These are phyloP conservation scores for Plectosphaerella plurivora DNA, from an alignment of 2,329 filamentous ascomycete species.

Conservation along the genomic window DNA sequence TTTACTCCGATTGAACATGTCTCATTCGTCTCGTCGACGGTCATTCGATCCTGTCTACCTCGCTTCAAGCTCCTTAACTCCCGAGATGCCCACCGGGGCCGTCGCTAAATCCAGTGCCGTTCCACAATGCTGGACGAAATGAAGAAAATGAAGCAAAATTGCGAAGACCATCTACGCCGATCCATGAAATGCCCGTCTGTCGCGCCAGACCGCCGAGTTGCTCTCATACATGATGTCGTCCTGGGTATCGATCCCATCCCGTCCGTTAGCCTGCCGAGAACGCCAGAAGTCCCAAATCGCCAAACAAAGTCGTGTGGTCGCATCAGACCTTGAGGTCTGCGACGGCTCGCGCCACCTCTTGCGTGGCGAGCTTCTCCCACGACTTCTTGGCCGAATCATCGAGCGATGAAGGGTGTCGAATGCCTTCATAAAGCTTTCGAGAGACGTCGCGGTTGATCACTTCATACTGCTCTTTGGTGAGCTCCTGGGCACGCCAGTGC, in stretches of 20 bases:
- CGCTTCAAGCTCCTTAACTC: no score
- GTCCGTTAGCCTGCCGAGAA: background rate
- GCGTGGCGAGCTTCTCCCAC: conserved; percentile 72
- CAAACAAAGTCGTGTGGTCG: background rate
- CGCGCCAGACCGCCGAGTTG: background rate
- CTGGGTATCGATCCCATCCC: conserved; percentile 17
- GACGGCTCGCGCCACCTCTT: conserved; percentile 75
- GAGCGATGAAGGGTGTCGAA: conserved; percentile 50
- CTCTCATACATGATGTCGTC: background rate
- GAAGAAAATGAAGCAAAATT: background rate
- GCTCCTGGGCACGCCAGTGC: conserved; percentile 67
- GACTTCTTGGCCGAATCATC: conserved; percentile 61
- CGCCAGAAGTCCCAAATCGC: background rate
- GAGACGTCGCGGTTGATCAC: conserved; percentile 88
- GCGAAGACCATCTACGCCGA: background rate
- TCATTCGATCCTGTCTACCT: no score
- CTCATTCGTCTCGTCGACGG: no score
- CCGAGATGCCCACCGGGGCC: no score
- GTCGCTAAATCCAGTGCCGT: no score
- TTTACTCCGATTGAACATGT: no score
- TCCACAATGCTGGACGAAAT: background rate
- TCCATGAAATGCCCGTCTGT: background rate
- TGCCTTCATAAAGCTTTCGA: conserved; percentile 76
- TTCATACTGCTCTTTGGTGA: conserved; percentile 87
- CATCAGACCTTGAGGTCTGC: conserved; percentile 35